Conservation (phyloP, 495 filamentous ascomycete genomes). For the Daldinia caldariorum region DNA sequence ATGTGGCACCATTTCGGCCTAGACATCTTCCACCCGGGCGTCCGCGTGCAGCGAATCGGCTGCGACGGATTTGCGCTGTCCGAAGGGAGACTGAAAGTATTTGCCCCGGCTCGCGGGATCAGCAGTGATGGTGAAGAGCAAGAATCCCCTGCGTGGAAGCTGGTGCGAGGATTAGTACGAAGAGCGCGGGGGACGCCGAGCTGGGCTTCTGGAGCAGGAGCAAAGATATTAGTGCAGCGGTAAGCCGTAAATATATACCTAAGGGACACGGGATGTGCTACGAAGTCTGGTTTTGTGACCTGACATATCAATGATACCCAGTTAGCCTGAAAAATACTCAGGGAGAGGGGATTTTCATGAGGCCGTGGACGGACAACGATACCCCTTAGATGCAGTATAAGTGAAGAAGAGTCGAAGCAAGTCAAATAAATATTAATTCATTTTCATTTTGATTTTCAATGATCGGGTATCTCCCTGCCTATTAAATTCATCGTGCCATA, state of each 20-base stretch:
- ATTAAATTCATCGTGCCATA: background rate
- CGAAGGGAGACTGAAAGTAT: slow-evolving; percentile 57
- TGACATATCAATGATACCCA: background rate
- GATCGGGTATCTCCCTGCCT: slow-evolving; percentile 5
- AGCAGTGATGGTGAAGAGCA: slow-evolving; percentile 1
- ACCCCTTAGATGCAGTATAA: slow-evolving; percentile 18
- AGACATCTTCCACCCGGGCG: slow-evolving; percentile 57
- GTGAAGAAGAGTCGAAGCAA: background rate
- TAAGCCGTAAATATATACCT: background rate
- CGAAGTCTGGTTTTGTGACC: background rate
- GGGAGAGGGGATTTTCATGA: background rate
- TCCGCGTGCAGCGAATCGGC: slow-evolving; percentile 54
- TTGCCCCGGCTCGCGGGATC: slow-evolving; percentile 34
- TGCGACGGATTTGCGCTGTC: slow-evolving; percentile 59
- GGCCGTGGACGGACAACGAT: slow-evolving; percentile 11
- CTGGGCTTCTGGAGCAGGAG: slow-evolving; percentile 22
- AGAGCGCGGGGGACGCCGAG: slow-evolving; percentile 25
- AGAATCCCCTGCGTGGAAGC: slow-evolving; percentile 28
- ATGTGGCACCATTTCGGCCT: slow-evolving; percentile 53
- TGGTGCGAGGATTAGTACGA: slow-evolving; percentile 31
- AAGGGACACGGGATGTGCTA: background rate
- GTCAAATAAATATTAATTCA: background rate
- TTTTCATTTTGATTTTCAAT: background rate
- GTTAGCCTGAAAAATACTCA: background rate
- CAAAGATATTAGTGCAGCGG: background rate